Conservation (phyloP, 768 basidiomycete genomes). For the Kwoniella sp. region DNA sequence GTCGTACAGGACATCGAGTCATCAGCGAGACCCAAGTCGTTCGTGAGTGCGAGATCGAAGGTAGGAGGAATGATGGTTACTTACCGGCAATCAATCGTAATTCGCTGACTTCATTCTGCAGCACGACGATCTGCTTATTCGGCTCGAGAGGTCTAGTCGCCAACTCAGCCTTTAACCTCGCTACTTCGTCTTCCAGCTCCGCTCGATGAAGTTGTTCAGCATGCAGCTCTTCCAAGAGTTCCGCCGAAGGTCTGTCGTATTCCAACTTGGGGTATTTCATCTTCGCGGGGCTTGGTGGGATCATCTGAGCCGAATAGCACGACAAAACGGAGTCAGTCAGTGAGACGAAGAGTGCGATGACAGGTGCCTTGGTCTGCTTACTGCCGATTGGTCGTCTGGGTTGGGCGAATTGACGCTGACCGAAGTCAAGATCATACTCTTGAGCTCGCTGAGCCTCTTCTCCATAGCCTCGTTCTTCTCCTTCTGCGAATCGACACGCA, state of each 20-base stretch:
- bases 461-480: conserved; percentile 43
- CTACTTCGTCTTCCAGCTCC: conserved; percentile 77
- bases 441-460: conserved; percentile 51
- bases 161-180: conserved; percentile 77
- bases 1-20: neutral
- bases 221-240: conserved; percentile 88
- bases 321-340: neutral
- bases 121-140: conserved; percentile 71
- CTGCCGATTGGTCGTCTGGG: conserved; percentile 58
- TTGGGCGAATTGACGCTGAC: conserved; percentile 64
- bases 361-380: conserved; percentile 12
- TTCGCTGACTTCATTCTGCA: conserved; percentile 73
- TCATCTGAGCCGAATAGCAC: too few relatives aligned
- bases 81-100: conserved; percentile 63
- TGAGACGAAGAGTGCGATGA: too few relatives aligned
- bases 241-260: conserved; percentile 84
- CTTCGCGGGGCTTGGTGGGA: conserved; percentile 79
- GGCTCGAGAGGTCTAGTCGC: conserved; percentile 73
- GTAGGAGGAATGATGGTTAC: conserved; percentile 8
- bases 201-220: conserved; percentile 74
- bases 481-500: conserved; percentile 19
- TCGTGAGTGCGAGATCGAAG: neutral
- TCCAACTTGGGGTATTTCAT: conserved; percentile 61
- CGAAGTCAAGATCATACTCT: conserved; percentile 63
- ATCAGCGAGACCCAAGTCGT: conserved; percentile 5